Base-by-base conservation (phyloP, 2,329 filamentous ascomycete species). In the Alternaria infectoria region DNA sequence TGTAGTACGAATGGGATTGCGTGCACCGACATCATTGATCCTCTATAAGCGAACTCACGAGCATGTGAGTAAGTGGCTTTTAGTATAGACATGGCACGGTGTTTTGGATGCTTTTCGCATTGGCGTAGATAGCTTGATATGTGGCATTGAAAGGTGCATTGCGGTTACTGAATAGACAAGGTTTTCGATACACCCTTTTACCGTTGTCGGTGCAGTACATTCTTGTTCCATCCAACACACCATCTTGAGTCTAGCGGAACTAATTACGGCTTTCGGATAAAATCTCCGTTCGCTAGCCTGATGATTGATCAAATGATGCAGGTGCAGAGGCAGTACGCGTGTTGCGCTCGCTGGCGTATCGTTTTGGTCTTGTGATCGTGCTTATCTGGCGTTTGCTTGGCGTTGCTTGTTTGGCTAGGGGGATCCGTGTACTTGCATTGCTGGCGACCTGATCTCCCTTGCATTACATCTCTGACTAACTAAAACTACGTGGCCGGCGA, bases 1-100 rank as follows among this genome's bases (percentile, higher is more conserved):
- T 26, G 13, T 71, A 87, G 85, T 87, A 86, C 70, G 85, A 87
- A 76, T 87, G 86, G 86, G 83, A 86, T 69, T 87, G 86, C 68
- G 82, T 87, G 46, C 84, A 85, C 66, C 80, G 84, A 28, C 83
- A 82, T 15, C 58, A 69, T 26, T 71, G 54, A 68, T 7, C 6
- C 19, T 23, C 13, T 0, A 9, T 15, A 3, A 21, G n/a, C 6
- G 6, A 11, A 40, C 36, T 40, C 9, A 40, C 36, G 15, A 40
- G 1, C 13, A 6, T 40, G n/a, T 50, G 15, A 30, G 6, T 13
- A 28, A 12, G 6, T 30, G 44, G 11, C 12, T 46, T 46, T 46
- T 46, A 3, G 44, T 12, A 46, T 46, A 46, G 19, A 46, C 11
- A 46, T 40, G 36, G 36, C 36, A 25, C 9, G 44, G 44, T 46